These are phyloP conservation scores for Phytopythium ostracodes DNA, from an alignment of 352 stramenopile species.

Conservation along the genomic window DNA sequence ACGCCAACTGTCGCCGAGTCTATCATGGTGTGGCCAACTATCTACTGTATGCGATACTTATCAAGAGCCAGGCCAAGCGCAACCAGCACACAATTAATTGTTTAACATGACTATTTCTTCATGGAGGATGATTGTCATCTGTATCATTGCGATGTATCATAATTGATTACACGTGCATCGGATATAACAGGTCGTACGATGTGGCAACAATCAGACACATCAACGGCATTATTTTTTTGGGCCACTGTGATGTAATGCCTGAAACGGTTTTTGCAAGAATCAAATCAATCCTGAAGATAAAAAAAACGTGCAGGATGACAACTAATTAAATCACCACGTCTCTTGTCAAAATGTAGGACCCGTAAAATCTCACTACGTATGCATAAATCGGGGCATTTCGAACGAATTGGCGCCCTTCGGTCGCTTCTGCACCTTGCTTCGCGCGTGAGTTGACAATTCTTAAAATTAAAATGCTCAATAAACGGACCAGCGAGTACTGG, in stretches of 20 bases:
- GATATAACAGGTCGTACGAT: neutral
- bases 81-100: too few relatives aligned
- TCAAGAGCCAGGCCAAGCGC: conserved; percentile 1
- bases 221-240: neutral
- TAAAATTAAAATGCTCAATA: neutral
- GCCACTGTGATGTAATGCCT: neutral
- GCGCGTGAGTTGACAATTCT: neutral
- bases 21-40: neutral
- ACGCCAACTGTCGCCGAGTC: conserved; percentile 5
- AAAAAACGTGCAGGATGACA: neutral
- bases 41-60: conserved; percentile 6
- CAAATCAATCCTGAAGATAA: conserved; percentile 8
- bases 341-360: conserved; percentile 1
- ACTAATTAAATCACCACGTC: conserved; percentile 1
- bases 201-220: neutral
- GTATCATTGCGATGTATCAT: too few relatives aligned
- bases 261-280: neutral
- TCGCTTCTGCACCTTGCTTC: neutral
- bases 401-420: neutral
- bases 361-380: neutral
- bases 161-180: neutral
- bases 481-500: neutral
- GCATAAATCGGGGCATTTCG: neutral
- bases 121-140: too few relatives aligned
- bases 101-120: too few relatives aligned